Conservation (phyloP, 2,329 filamentous ascomycete genomes). For the Huntiella bhutanensis region DNA sequence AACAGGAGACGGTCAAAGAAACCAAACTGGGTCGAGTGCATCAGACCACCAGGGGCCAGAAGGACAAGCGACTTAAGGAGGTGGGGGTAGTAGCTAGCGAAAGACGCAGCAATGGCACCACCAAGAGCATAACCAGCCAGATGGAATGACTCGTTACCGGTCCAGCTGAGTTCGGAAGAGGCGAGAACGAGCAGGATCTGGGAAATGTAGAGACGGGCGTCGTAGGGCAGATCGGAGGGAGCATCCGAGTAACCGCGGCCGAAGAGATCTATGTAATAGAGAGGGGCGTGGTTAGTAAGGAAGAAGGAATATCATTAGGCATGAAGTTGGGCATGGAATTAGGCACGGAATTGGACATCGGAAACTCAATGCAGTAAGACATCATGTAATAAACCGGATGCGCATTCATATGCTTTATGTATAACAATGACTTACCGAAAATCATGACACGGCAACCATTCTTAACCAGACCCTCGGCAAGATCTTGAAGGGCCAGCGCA, state of each 20-base stretch:
- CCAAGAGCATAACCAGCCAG: conserved; percentile 67
- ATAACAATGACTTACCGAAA: conserved; percentile 35
- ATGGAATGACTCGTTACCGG: conserved; percentile 37
- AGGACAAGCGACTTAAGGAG: conserved; percentile 45
- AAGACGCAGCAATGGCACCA: conserved; percentile 52
- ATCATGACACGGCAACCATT: conserved; percentile 60
- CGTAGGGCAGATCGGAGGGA: conserved; percentile 39
- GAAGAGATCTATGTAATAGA: conserved; percentile 37
- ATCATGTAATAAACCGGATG: too few relatives aligned
- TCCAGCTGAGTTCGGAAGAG: conserved; percentile 42
- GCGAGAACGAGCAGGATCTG: conserved; percentile 48
- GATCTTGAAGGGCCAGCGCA: conserved; percentile 44
- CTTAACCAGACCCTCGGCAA: conserved; percentile 45
- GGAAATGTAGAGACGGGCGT: conserved; percentile 42
- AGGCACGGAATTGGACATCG: too few relatives aligned
- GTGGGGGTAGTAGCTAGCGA: conserved; percentile 48
- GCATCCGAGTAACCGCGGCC: conserved; percentile 62
- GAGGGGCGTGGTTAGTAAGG: not conserved
- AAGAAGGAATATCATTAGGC: not conserved
- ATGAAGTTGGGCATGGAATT: not conserved
- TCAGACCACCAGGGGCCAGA: conserved; percentile 48
- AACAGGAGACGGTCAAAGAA: conserved; percentile 45
- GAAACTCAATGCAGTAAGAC: too few relatives aligned
- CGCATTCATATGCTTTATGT: not conserved
- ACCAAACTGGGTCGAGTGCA: conserved; percentile 43